Evolutionary conservation across 306 rosid species (phyloP), one percentile per base, ranked within the genome.

Genomic region (Pterocarpus santalinus): DNA sequence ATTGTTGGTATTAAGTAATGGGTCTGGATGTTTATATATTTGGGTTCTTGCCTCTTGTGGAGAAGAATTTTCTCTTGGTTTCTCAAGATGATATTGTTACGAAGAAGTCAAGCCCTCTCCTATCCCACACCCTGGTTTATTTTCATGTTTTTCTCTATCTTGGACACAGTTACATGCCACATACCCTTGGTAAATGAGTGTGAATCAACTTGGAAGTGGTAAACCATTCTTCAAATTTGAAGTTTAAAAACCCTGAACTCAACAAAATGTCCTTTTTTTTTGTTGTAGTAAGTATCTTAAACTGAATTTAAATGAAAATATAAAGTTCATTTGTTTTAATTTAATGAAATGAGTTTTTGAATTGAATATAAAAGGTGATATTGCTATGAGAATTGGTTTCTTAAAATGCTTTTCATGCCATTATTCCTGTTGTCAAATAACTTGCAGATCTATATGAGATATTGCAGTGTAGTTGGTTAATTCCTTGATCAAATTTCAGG

Each of bases 401-500:
- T 30, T 63, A 39, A 69, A 75, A 62, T 80, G 17, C 47, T 53
- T 46, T 8, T 28, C 73, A 6, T 57, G 81, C 69, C 69, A 15
- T 36, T 52, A 38, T 38, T 69, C n/a, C 33, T 76, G 36, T 13
- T 64, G 73, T 74, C n/a, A 74, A 72, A 22, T 47, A 58, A 39
- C 15, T 39, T 67, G 53, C 56, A 72, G 72, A 66, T 83, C 60
- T 73, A 49, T 74, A 63, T 78, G 56, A 79, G 75, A 38, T 30
- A 58, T 63, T 75, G 80, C 73, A 57, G 44, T 51, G 30, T 30
- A 69, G 16, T 79, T 77, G 66, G 82, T 80, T 64, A 16, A 8
- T 69, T 81, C 69, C 8, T 38, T 49, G 61, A 81, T 74, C 13
- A 38, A 82, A 86, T 85, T 85, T 87, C 95, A 95, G 99, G 97